These are phyloP conservation scores for Dianthus caryophyllus DNA, from an alignment of 148 eudicot genomes.

Conservation along the genomic window DNA sequence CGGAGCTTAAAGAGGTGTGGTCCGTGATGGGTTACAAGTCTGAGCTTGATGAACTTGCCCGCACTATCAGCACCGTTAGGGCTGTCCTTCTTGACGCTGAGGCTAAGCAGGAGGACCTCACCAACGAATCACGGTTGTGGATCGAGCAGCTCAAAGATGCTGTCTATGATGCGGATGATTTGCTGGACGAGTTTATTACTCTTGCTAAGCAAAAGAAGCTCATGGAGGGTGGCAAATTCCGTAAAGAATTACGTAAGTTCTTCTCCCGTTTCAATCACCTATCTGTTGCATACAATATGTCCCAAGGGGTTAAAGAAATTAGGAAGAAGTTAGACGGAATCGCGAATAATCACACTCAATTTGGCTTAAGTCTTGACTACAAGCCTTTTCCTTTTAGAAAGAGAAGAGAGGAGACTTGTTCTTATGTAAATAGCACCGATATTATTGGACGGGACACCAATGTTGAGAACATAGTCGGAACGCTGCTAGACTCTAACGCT, in stretches of 20 bases:
- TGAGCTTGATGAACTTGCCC: neutral
- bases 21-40: neutral
- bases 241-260: neutral
- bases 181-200: no score
- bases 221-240: neutral
- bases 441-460: neutral
- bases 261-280: neutral
- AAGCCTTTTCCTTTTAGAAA: neutral
- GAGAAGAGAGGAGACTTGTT: conserved; percentile 6
- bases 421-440: neutral
- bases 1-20: neutral
- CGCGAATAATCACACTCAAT: neutral
- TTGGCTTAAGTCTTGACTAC: neutral
- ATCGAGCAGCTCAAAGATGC: neutral
- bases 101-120: neutral
- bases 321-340: neutral
- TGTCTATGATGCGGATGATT: neutral
- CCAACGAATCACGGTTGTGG: neutral
- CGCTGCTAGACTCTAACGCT: neutral
- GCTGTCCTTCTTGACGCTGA: neutral
- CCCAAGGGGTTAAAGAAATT: neutral
- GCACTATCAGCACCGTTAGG: neutral
- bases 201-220: neutral
- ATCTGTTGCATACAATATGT: conserved; percentile 1
- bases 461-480: neutral